Percentiles rank a stretch among this genome's conserved stretches.
phyloP scores from a whole-genome alignment of 345 rosid genomes.

The Citrus glauca region DNA sequence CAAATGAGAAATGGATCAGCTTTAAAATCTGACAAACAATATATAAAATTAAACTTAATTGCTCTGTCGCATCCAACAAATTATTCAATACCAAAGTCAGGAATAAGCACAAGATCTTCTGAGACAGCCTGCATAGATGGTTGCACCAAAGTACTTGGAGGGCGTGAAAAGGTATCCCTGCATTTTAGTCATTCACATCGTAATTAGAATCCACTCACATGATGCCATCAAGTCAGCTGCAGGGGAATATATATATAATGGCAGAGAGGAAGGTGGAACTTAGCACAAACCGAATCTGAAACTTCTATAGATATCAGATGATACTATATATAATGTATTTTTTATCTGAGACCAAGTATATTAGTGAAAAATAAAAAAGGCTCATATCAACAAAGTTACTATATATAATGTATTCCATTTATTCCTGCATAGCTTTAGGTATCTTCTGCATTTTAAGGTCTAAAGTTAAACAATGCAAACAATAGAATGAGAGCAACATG shows the following conservation, averaged over 20 bases:
- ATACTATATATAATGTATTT: not conserved
- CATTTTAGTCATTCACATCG: slow-evolving; percentile 30
- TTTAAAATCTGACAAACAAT: slow-evolving; percentile 1
- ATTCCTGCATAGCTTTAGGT: not conserved
- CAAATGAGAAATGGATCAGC: not conserved
- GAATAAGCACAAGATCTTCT: slow-evolving; percentile 46
- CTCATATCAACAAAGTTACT: no score
- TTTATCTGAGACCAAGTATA: no score
- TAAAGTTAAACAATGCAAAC: not conserved
- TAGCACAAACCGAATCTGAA: not conserved
- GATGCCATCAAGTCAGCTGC: not conserved
- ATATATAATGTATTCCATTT: no score
- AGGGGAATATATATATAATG: not conserved
- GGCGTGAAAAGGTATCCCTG: slow-evolving; percentile 89
- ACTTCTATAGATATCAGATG: not conserved
- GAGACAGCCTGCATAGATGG: slow-evolving; percentile 65
- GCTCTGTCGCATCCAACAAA: not conserved
- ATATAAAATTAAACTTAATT: not conserved
- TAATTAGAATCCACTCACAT: not conserved
- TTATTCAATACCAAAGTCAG: slow-evolving; percentile 67
- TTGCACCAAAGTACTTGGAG: slow-evolving; percentile 87
- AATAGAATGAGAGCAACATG: not conserved
- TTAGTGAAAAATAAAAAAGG: no score
- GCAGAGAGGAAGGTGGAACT: not conserved
- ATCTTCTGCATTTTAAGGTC: not conserved